These are phyloP conservation scores for Uronychia setigera DNA, from an alignment of 73 alveolate species.

Conservation along the genomic window DNA sequence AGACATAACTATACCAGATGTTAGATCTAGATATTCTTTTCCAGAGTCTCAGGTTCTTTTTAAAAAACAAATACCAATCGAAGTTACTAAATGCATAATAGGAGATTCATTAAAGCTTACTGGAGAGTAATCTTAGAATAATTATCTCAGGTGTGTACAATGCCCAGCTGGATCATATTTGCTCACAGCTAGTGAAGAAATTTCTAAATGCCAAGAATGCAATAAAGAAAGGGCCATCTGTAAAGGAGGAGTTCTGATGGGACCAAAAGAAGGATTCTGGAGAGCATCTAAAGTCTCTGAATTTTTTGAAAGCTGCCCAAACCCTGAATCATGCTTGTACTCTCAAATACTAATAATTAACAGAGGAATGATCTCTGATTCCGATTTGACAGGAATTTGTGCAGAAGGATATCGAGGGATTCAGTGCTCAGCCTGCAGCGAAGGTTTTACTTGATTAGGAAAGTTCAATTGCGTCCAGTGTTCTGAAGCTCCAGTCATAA, in stretches of 20 bases:
- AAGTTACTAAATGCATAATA: no score
- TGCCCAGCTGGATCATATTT: no score
- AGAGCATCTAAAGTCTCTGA: not conserved
- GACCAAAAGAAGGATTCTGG: conserved; percentile 60
- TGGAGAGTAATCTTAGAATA: no score
- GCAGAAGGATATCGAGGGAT: conserved; percentile 37
- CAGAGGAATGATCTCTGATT: conserved; percentile 31
- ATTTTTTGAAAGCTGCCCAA: conserved; percentile 3
- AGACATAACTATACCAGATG: no score
- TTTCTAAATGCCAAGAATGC: conserved; percentile 37
- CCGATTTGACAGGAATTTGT: conserved; percentile 32
- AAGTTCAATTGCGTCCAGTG: conserved; percentile 13
- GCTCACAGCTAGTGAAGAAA: no score
- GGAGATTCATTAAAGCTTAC: no score
- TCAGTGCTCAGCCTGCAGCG: conserved; percentile 51
- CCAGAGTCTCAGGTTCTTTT: no score
- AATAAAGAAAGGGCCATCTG: conserved; percentile 40
- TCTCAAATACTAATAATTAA: no score
- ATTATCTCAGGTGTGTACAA: no score
- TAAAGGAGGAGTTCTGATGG: conserved; percentile 45
- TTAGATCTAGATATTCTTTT: no score
- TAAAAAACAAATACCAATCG: no score
- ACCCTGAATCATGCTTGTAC: conserved; percentile 33
- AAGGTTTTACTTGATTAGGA: conserved; percentile 16
- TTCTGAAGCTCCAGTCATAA: conserved; percentile 9